Conservation (phyloP, 176 grass and related monocot species). For the Dactylis glomerata region DNA sequence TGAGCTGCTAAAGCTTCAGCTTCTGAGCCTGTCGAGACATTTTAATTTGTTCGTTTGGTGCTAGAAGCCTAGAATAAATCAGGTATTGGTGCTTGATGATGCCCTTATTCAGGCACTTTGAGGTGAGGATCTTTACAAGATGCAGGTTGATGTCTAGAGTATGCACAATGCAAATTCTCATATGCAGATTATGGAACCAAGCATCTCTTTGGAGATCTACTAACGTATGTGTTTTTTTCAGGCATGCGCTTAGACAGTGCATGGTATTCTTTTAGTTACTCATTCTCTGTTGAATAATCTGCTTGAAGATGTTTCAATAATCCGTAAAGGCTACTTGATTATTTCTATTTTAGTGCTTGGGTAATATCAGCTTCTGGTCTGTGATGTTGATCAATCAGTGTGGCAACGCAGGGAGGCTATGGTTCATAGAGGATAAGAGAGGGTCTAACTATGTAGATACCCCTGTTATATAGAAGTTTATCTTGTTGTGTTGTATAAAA, state of each 20-base stretch:
- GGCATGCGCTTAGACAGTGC: too few species aligned
- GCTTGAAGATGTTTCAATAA: not conserved
- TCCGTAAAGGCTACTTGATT: not conserved
- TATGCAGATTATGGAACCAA: too few species aligned
- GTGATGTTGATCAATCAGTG: not conserved
- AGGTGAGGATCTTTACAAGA: not conserved
- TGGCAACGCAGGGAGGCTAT: not conserved
- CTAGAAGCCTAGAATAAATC: too few species aligned
- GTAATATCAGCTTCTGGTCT: not conserved
- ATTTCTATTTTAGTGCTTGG: not conserved
- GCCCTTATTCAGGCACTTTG: not conserved
- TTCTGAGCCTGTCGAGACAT: too few species aligned
- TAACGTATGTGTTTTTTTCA: too few species aligned
- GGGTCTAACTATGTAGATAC: not conserved
- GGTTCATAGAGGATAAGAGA: not conserved
- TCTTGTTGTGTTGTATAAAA: not conserved
- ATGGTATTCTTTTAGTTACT: too few species aligned
- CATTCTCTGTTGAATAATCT: not conserved
- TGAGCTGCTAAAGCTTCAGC: too few species aligned
- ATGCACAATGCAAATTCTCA: too few species aligned
- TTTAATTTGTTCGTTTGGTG: too few species aligned
- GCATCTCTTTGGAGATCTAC: too few species aligned
- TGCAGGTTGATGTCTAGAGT: too few species aligned
- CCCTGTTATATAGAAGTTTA: not conserved
- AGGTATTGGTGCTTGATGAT: not conserved